These are phyloP conservation scores for Collybia sordida DNA, from an alignment of 768 basidiomycete genomes.

Conservation along the genomic window DNA sequence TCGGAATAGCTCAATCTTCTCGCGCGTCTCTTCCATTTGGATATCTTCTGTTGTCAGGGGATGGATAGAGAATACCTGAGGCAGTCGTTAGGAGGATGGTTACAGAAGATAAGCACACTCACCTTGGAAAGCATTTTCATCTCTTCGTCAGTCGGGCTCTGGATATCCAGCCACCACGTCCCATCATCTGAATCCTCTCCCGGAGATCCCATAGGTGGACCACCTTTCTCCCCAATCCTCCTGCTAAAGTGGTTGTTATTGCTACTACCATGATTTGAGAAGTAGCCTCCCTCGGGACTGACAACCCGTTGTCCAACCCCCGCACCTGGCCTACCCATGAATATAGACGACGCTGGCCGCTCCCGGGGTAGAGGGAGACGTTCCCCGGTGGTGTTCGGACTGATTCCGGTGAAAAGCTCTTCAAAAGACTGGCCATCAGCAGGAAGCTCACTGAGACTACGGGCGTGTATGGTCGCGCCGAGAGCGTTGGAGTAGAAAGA, in stretches of 20 bases:
- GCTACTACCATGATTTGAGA: not conserved
- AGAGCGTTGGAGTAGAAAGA: slow-evolving; percentile 97
- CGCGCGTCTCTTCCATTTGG: slow-evolving; percentile 98
- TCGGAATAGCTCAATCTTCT: slow-evolving; percentile 98
- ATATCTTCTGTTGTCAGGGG: slow-evolving; percentile 99
- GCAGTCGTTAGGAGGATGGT: not conserved
- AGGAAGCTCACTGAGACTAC: slow-evolving; percentile 89
- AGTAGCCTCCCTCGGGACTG: slow-evolving; percentile 3
- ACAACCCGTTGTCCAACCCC: no score
- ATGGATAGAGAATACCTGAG: slow-evolving; percentile 92
- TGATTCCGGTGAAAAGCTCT: slow-evolving; percentile 73
- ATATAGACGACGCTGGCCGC: no score
- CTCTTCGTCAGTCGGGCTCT: slow-evolving; percentile 94
- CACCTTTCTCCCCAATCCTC: not conserved
- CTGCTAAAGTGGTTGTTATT: not conserved
- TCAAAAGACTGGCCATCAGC: slow-evolving; percentile 92
- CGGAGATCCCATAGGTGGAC: slow-evolving; percentile 1
- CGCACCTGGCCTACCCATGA: no score
- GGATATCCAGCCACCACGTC: slow-evolving; percentile 98
- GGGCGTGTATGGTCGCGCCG: slow-evolving; percentile 91
- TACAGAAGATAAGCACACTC: slow-evolving; percentile 13
- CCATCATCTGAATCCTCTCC: slow-evolving; percentile 57
- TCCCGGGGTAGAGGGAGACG: not conserved
- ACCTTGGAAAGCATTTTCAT: slow-evolving; percentile 97
- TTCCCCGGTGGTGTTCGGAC: slow-evolving; percentile 13